phyloP scores from a whole-genome alignment of 2,329 filamentous ascomycete species.

The Lecanicillium sp. region DNA sequence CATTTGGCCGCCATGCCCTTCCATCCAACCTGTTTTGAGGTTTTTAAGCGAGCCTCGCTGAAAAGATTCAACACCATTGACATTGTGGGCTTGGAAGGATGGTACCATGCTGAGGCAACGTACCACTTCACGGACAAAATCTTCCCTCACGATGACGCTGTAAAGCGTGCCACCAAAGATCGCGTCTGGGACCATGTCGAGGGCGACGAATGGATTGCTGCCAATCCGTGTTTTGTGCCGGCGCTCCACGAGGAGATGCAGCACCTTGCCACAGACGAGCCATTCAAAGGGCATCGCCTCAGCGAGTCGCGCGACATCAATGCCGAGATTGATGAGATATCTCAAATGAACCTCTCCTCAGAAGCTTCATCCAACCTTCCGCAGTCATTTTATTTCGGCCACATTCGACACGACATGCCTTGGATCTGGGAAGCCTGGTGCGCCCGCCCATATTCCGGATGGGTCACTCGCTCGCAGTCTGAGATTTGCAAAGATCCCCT shows the following conservation, averaged over 20 bases:
- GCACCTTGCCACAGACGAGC: neutral
- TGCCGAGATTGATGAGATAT: neutral
- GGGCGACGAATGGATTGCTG: constrained; percentile 14
- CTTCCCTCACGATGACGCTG: constrained; percentile 9
- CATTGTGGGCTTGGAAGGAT: constrained; percentile 16
- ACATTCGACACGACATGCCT: constrained; percentile 10
- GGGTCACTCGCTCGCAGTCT: constrained; percentile 5
- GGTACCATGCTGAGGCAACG: constrained; percentile 6
- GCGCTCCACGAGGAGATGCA: neutral
- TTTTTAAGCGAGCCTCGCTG: constrained; percentile 23
- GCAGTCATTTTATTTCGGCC: constrained; percentile 5
- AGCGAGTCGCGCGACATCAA: neutral
- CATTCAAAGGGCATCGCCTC: neutral
- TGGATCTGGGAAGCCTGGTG: constrained; percentile 18
- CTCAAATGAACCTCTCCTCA: neutral
- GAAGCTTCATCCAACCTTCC: neutral
- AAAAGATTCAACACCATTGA: constrained; percentile 17
- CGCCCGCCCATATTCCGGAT: constrained; percentile 11
- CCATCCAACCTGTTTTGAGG: constrained; percentile 25
- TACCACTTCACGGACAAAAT: constrained; percentile 7
- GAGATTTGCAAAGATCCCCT: constrained; percentile 2
- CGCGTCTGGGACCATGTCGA: constrained; percentile 7
- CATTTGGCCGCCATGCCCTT: constrained; percentile 20
- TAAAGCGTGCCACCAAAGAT: neutral
- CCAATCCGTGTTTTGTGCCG: constrained; percentile 17